Percentiles rank a stretch among this genome's conserved stretches.
phyloP scores from a whole-genome alignment of 441 rosid genomes.

The Eutrema salsugineum region DNA sequence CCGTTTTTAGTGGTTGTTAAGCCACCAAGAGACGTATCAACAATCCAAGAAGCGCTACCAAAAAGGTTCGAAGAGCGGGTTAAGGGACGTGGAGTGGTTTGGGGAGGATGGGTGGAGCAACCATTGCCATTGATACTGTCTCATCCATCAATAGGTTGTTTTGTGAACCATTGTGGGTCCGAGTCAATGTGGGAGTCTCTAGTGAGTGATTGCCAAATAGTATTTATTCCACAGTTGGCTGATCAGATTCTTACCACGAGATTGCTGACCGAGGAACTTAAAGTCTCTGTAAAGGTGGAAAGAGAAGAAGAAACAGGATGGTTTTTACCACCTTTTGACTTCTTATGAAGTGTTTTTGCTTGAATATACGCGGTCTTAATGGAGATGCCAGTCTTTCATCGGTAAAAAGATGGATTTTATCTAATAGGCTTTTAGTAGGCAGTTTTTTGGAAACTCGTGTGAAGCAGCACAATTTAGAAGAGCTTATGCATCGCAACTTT shows the following conservation, averaged over 20 bases:
- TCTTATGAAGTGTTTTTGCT: too few species aligned
- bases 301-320: background rate
- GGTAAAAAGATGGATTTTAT: too few species aligned
- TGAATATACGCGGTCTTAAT: too few species aligned
- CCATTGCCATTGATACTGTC: conserved; percentile 30
- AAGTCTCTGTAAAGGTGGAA: conserved; percentile 25
- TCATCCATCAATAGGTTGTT: conserved; percentile 53
- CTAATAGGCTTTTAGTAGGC: too few species aligned
- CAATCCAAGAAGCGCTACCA: conserved; percentile 47
- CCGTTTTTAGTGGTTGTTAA: conserved; percentile 24
- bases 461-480: too few species aligned
- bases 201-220: conserved; percentile 47
- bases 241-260: conserved; percentile 35
- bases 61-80: conserved; percentile 47
- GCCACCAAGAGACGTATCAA: conserved; percentile 4
- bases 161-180: conserved; percentile 54
- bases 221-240: conserved; percentile 39
- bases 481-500: too few species aligned
- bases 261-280: conserved; percentile 27
- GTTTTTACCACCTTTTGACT: background rate
- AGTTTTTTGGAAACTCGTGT: too few species aligned
- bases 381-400: too few species aligned
- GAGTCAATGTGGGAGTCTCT: conserved; percentile 67
- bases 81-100: conserved; percentile 43
- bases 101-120: conserved; percentile 49